Evolutionary conservation across 306 rosid genomes (phyloP), one percentile per base, ranked within the genome.

Genomic region (Acacia acuminata): DNA sequence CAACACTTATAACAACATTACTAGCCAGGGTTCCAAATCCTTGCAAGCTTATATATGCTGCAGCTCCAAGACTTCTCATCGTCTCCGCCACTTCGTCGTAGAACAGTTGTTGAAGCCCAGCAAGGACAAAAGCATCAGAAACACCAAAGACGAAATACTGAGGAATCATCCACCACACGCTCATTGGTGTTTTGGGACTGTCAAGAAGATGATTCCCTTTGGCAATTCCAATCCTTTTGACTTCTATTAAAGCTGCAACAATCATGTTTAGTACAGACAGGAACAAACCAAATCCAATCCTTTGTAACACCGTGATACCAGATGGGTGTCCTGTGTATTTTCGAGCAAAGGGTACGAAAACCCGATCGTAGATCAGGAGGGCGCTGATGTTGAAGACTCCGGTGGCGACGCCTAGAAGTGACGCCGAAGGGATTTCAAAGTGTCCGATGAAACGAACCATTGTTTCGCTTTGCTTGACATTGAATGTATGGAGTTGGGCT

Each of bases 131-230:
- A 0, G 90, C 90, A 12, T 90, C 89, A 0, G 92, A 74, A 0
- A 88, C 16, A 0, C 95, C 90, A 0, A 85, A 82, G 3, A 92
- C 45, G 50, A 86, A 13, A 74, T 83, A 92, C 22, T 90, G 97
- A 64, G 98, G 98, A 17, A 94, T 87, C 20, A 94, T 12, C 98
- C 98, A 94, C 95, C 95, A 92, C 40, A 89, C 75, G 32, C 53
- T 77, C 77, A 94, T 92, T 6, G 97, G 95, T 2, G 83, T 88
- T 53, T 73, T 88, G 0, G 91, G 89, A 30, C 68, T 45, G 73
- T 90, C 94, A 3, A 85, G 13, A 48, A 94, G 87, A 19, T 85
- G 77, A 48, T 80, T 17, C 0, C 82, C 61, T 51, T 40, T 84
- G 0, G 97, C 93, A 11, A 86, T 76, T 5, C 73, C 7, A 14